Base-by-base conservation (phyloP, 352 stramenopile species). In the Phytopythium ostracodes region DNA sequence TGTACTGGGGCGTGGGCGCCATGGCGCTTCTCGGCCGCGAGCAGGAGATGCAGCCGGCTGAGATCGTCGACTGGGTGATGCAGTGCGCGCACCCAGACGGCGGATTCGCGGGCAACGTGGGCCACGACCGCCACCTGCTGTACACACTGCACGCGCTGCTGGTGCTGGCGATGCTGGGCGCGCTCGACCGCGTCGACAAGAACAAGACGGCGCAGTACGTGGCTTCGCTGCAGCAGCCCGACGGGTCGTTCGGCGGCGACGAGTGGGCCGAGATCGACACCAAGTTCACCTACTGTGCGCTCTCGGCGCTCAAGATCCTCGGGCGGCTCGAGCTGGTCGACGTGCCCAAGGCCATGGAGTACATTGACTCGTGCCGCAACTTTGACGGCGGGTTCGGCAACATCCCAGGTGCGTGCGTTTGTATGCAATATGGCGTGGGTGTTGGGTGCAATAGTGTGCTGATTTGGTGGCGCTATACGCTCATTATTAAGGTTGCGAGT, bases 121-220 rank as follows among this genome's bases (percentile, higher is more conserved):
- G 87, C 24, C 97, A 99, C 70, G 97, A 99, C 76, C 91, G 89
- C 27, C 97, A 99, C 72, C 64, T 99, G 22, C 77, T 99, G 31
- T 99, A 99, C 74, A 99, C 98, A 58, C 73, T 99, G 35, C 98
- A 97, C 46, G 97, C 97, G 18, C 65, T 99, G 29, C 92, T 99
- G 69, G 97, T 99, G 57, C 78, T 99, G 38, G 92, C 96, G 24
- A 97, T 99, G 69, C 87, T 96, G 24, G 85, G 91, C 60, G 81
- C 79, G 18, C 69, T 98, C 18, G 77, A 97, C 25, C 65, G 73
- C 64, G 78, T 98, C 65, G 72, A 98, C 51, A 67, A 71, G 17
- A 73, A 96, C 63, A 85, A 95, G 62, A 86, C 90, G 18, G 84
- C 86, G 11, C 43, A 49, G 20, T 98, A 85, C 76, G 81, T 99